Base-by-base conservation (phyloP, 352 stramenopile genomes). In the Pythium insidiosum region DNA sequence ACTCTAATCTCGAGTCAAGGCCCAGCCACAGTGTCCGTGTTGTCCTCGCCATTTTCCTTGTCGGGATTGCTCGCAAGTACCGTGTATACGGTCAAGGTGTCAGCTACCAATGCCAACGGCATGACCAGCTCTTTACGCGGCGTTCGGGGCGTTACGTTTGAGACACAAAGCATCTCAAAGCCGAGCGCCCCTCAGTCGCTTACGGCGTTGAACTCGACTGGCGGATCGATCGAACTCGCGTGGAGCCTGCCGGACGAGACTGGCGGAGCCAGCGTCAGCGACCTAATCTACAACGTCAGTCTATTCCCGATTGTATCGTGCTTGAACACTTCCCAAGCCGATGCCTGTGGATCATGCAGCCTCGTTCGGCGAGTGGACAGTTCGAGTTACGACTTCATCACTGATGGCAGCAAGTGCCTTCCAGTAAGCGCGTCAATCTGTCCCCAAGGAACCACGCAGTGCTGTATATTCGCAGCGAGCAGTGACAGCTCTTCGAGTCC, bases 61-160 rank as follows among this genome's bases (percentile, higher is more conserved):
- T n/a, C n/a, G n/a, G n/a, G n/a, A n/a, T 50, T 84, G 5, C 5
- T 64, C 11, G 63, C 69, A 2, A 48, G 44, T 7, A 79, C 58
- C 3, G 41, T 62, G 7, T 84, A 87, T 51, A 74, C 65, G 0
- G 55, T 78, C 11, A 79, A 83, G 25, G 37, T 84, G 19, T 54
- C 33, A n/a, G 64, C 58, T 0, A 51, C 63, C 11, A 84, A 87
- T 41, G 21, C 40, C 6, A 33, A 43, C 4, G 56, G 36, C 7
- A 56, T 50, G 16, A 54, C 52, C 36, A 81, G 68, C 21, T 47
- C 56, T 1, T 29, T 15, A 1, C 25, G 10, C 0, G 56, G 43
- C 28, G 52, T 47, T 6, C 22, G 37, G 11, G 58, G 62, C 5
- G 44, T 47, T n/a, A 57, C 66, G 6, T 84, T 87, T 18, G 53